Evolutionary conservation across 2,329 filamentous ascomycete genomes (phyloP), one percentile per base, ranked within the genome.

Genomic region (Cytospora piceicola): DNA sequence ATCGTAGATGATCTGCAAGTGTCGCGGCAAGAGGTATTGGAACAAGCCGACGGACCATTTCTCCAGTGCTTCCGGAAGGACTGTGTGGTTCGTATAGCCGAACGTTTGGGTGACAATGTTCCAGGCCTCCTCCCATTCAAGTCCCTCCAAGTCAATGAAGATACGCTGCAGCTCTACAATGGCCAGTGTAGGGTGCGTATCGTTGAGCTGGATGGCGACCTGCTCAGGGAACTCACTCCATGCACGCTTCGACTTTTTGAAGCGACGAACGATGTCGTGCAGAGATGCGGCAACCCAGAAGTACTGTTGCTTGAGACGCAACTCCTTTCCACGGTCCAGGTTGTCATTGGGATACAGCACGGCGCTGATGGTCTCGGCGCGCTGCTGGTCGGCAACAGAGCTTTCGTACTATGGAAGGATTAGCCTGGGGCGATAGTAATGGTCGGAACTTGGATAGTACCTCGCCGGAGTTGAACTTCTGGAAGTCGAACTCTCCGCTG

Each of bases 261-360:
- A 99, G 66, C 95, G 90, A 66, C 95, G 91, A 67, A 99, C 91
- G 75, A 99, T 99, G 74, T 99, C 95, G 75, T 93, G 93, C 4
- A 99, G 85, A 20, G 95, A 99, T 20, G 95, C 95, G 61, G 95
- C 94, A 74, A 97, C 96, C 95, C 95, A 99, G 82, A 99, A 99
- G 84, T 99, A 99, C 78, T 99, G 95, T 78, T 99, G 95, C 86
- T 99, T 99, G 78, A 99, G 80, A 62, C 95, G 92, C 69, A 99
- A 88, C 82, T 99, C 95, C 79, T 99, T 99, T 69, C 95, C 95
- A 70, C 93, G 88, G 71, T 98, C 94, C 54, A 99, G 86, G 78
- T 97, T 98, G 79, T 98, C 94, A 74, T 99, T 99, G 67, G 95
- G 95, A 75, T 99, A 99, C 54, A 99, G 81, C 17, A 99, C 95